phyloP scores from a whole-genome alignment of 495 filamentous ascomycete species.

The Achaetomiella virescens region DNA sequence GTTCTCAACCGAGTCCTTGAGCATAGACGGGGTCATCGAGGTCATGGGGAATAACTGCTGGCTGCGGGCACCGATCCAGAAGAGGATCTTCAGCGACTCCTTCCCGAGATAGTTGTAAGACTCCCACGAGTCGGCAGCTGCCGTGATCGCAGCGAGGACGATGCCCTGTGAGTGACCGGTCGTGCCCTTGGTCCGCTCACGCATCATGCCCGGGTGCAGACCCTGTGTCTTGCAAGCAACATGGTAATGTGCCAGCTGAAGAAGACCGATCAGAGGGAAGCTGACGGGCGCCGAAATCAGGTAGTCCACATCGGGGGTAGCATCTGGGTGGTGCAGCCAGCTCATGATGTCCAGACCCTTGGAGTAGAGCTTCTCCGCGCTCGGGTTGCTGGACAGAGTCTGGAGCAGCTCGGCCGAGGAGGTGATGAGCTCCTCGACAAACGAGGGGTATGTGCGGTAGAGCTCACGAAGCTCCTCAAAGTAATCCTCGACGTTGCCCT shows the following conservation, averaged over 20 bases:
- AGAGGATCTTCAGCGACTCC: conserved; percentile 83
- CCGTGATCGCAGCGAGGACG: conserved; percentile 86
- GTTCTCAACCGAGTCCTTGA: conserved; percentile 92
- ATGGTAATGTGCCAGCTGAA: conserved; percentile 88
- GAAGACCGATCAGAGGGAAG: conserved; percentile 90
- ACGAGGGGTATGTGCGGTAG: conserved; percentile 81
- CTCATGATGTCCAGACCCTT: conserved; percentile 91
- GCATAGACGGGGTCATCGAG: conserved; percentile 79
- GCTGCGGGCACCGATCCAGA: conserved; percentile 98
- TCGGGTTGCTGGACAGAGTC: conserved; percentile 73
- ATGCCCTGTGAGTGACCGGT: conserved; percentile 98
- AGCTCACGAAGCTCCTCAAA: conserved; percentile 93
- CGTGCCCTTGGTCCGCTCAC: conserved; percentile 74
- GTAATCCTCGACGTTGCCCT: conserved; percentile 98
- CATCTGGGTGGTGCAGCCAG: conserved; percentile 82
- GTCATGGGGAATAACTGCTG: conserved; percentile 96
- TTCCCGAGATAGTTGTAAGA: conserved; percentile 72
- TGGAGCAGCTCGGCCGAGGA: conserved; percentile 77
- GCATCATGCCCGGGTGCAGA: conserved; percentile 74
- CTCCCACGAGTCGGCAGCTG: conserved; percentile 82
- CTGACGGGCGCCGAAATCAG: conserved; percentile 95
- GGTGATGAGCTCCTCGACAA: conserved; percentile 76
- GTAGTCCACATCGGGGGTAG: conserved; percentile 91
- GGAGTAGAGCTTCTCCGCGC: conserved; percentile 87
- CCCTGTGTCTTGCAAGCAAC: conserved; percentile 89